Evolutionary conservation across 495 filamentous ascomycete genomes (phyloP), one percentile per base, ranked within the genome.

Genomic region (Tuber brumale): DNA sequence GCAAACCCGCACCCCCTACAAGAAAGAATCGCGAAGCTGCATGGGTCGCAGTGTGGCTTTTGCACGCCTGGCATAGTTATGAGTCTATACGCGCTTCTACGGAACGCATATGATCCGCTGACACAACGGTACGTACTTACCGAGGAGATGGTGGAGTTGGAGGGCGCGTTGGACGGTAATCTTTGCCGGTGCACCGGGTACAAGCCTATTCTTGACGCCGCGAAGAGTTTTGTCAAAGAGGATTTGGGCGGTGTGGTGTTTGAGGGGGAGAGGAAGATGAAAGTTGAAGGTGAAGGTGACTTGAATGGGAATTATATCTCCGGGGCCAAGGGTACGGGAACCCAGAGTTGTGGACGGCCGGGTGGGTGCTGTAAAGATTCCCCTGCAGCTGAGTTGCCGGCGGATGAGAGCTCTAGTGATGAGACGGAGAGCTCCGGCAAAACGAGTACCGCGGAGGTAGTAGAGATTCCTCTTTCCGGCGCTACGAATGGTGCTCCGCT

Each of bases 221-320:
- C 84, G 7, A 88, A 88, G 80, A 89, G 86, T 57, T 89, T 89
- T 72, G 80, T 87, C 0, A 82, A 77, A 21, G 85, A 87, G 71
- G 86, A 87, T 74, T 72, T 87, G 31, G 82, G 84, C 23, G 86
- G 82, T 0, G 77, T 81, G 19, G 76, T 86, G 51, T 72, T 71
- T 3, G 79, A 83, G 45, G 79, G 72, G 5, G 57, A 73, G 6
- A 72, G 41, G 44, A 44, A 9, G 14, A 70, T 72, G 27, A 72
- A 35, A 10, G 10, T 1, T 31, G 42, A 39, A 14, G 39, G 21
- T n/a, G 39, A 69, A 46, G 39, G 57, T 72, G 46, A 70, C 43
- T 51, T 81, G 31, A 45, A 74, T 46, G 71, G 75, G 46, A 78
- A 76, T 72, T 78, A 80, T 41, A 72, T 41, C 16, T 66, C 72